Evolutionary conservation across 768 basidiomycete species (phyloP), one percentile per base, ranked within the genome.

Genomic region (Termitomyces sp.): DNA sequence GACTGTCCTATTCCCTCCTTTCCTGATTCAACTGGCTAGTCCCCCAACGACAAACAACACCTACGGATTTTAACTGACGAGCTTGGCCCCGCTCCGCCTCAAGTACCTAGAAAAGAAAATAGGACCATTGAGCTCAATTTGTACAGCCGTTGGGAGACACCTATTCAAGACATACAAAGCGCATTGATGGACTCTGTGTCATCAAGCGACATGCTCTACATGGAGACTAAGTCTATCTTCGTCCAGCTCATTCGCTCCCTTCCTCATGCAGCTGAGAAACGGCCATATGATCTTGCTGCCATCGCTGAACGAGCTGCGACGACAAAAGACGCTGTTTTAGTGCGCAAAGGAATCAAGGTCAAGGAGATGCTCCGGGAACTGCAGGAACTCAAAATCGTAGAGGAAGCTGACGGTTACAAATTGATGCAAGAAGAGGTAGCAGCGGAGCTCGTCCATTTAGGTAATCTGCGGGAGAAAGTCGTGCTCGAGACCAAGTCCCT

Each of bases 151-250:
- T 99, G 97, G 97, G 97, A 99, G 77, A 98, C 95, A 9, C 96
- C 97, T 1, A 93, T 99, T 46, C 97, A 98, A 65, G 97, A 99
- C 69, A 88, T 98, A 46, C 93, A 96, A 62, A 95, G 89, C 44
- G 93, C 96, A 1, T 83, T 99, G 57, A 95, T 98, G 88, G 95
- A 95, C 72, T 92, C 93, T 26, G 90, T 99, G 30, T 98, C 97
- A 24, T 94, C 95, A 45, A 91, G 91, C 69, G 97, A 99, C 74
- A 96, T 99, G 86, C 85, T 98, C 32, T 99, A 98, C 78, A 98
- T 98, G 95, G 97, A 99, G 71, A 92, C 97, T 56, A 99, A 99
- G 77, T 98, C 96, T 7, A 98, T 98, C 69, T 95, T 99, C 64
- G 97, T 98, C 33, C 95, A 98, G 71, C 85, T 98, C 53, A 87